Evolutionary conservation across 148 eudicot species (phyloP), one percentile per base, ranked within the genome.

Genomic region (Cornus suecica): DNA sequence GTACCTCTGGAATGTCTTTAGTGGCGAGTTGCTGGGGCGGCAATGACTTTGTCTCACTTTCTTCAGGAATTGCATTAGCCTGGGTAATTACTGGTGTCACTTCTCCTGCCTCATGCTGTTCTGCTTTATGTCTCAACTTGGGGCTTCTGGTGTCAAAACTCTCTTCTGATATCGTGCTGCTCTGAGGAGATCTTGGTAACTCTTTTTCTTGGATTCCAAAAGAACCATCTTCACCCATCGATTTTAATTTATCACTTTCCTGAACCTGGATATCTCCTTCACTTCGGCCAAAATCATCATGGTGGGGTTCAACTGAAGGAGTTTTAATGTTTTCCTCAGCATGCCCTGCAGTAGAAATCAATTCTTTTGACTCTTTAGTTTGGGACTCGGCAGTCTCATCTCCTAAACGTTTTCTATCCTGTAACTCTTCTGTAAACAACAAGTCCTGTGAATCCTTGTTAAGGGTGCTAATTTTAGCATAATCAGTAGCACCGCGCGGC

Each of bases 1-100:
- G 37, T 81, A 94, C 98, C 95, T 78, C 77, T 74, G 73, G 60
- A 61, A 71, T 74, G 76, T 80, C 81, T 73, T 77, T 79, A 71
- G 79, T 67, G 32, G 73, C 82, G 65, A 69, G 65, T 51, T 82
- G 86, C 62, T 27, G 75, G n/a, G 74, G 69, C 5, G 75, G 77
- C 69, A 74, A 71, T 56, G 83, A 62, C 31, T 80, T 73, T 30
- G 18, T 31, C 66, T 73, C 81, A 80, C 62, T 81, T 76, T 76
- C 88, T 29, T 74, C 84, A 56, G 80, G 22, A 67, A 63, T 77
- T 45, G 80, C 30, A 73, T 65, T 79, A 30, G 20, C 88, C 77
- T 82, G 66, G 24, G 74, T 66, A 68, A 30, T 51, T 23, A 41
- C 34, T 23, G 88, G 78, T 24, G 75, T 70, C 26, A 75, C 78